Percentiles rank a stretch among this genome's conserved stretches.
These are phyloP conservation scores for Neurospora intermedia DNA, from an alignment of 495 filamentous ascomycete genomes.

Conservation along the genomic window DNA sequence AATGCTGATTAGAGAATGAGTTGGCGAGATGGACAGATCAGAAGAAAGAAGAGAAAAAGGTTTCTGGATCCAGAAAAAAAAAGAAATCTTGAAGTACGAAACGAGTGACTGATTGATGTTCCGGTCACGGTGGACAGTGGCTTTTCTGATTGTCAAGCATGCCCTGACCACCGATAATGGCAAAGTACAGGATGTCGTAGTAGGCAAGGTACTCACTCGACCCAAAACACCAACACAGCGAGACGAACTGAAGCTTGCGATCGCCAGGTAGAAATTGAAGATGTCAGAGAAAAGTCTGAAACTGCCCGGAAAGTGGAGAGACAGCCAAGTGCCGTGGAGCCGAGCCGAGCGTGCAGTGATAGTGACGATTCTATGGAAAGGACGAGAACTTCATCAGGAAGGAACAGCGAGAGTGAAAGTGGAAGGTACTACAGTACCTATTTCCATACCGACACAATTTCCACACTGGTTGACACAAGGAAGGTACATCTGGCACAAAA, in stretches of 20 bases:
- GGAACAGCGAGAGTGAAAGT: background rate
- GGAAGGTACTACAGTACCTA: background rate
- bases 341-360: background rate
- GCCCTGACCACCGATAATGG: background rate
- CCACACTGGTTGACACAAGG: background rate
- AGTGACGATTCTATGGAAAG: background rate
- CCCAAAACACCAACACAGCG: background rate
- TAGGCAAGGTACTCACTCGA: background rate
- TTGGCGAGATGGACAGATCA: background rate
- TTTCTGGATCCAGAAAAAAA: background rate
- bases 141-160: background rate
- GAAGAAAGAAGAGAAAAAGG: background rate
- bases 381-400: background rate
- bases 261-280: background rate
- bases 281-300: background rate
- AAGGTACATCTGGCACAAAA: background rate
- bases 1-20: background rate
- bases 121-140: background rate
- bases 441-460: background rate
- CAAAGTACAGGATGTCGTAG: background rate
- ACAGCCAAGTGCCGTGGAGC: background rate
- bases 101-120: background rate
- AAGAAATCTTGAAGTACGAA: background rate
- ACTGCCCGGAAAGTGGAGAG: background rate
- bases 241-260: background rate